Conservation (phyloP, 176 grass and related monocot genomes). For the Juncus effusus region DNA sequence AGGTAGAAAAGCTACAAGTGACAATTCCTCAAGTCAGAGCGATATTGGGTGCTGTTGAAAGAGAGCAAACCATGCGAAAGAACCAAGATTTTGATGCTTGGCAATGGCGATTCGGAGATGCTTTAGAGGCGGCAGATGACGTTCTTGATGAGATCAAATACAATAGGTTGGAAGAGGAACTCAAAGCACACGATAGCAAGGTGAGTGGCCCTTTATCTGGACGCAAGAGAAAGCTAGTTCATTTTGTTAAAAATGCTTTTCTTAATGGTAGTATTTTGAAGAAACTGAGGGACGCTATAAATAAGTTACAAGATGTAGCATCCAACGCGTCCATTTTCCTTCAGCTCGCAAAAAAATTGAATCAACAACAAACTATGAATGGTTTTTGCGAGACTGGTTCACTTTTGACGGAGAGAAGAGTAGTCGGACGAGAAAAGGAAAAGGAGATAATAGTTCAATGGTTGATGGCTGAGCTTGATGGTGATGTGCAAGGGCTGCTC, state of each 20-base stretch:
- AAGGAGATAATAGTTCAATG: conserved; percentile 1
- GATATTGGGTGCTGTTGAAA: conserved; percentile 15
- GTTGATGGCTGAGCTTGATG: conserved; percentile 21
- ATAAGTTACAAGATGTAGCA: conserved; percentile 26
- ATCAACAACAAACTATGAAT: not conserved
- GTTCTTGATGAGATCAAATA: too few species aligned
- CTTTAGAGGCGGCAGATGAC: conserved; percentile 26
- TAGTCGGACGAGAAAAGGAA: conserved; percentile 28
- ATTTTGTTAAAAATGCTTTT: conserved; percentile 26
- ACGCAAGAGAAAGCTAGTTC: conserved; percentile 27
- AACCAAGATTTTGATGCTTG: not conserved
- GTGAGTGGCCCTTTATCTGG: conserved; percentile 24
- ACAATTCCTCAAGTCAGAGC: conserved; percentile 8
- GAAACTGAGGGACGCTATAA: conserved; percentile 32
- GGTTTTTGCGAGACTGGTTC: conserved; percentile 20
- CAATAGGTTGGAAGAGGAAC: conserved; percentile 26
- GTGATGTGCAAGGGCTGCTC: not conserved
- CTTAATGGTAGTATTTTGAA: conserved; percentile 10
- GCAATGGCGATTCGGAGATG: conserved; percentile 37
- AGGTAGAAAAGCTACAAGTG: not conserved
- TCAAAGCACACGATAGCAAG: conserved; percentile 24
- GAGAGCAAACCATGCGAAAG: conserved; percentile 6
- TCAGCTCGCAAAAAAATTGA: not conserved
- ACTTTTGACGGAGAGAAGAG: conserved; percentile 1
- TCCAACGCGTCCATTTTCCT: conserved; percentile 1